Base-by-base conservation (phyloP, 2,329 filamentous ascomycete genomes). In the Penicillium sp. region DNA sequence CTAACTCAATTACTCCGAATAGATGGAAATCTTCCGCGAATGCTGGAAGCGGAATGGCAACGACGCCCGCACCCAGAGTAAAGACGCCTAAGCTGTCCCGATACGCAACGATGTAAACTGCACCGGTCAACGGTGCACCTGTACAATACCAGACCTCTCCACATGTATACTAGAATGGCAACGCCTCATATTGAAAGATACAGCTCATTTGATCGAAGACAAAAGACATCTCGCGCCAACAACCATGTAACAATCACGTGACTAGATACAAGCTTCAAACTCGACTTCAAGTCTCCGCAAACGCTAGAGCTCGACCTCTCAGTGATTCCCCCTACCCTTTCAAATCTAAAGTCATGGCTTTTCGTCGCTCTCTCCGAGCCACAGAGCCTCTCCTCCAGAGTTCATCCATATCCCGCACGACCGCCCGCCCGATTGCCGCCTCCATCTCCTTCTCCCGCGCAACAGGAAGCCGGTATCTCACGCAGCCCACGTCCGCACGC, bases 41-140 rank as follows among this genome's bases (percentile, higher is more conserved):
- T 98, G 94, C 78, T 98, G 94, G 94, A 97, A 96, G 80, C 84
- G 84, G 66, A 89, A 96, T 71, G 89, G 92, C 53, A 98, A 98
- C 76, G 89, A 96, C 71, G 82, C 90, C 75, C 87, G 95, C 71
- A 97, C 93, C 0, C 85, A 85, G 58, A 89, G 85, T 47, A 94
- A 92, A 73, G 89, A 96, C 73, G 85, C 83, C 44, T 87, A 41
- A 58, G 7, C 45, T 35, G 9, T 29, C 19, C 19, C 13, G 38
- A 31, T 23, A 38, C 35, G 19, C 44, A n/a, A 11, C 13, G 19
- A 17, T 55, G 44, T 62, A 55, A 49, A 23, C 7, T n/a, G 23
- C 51, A 49, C 21, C n/a, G 35, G 7, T 17, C 45, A 58, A 41
- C 58, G 19, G 38, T 31, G 35, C 30, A 23, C 15, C 50, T 66